A percentile compares a stretch with the other conserved stretches of the same genome.
Conservation (phyloP, 2,329 filamentous ascomycete species). For the Akanthomyces lecanii region DNA sequence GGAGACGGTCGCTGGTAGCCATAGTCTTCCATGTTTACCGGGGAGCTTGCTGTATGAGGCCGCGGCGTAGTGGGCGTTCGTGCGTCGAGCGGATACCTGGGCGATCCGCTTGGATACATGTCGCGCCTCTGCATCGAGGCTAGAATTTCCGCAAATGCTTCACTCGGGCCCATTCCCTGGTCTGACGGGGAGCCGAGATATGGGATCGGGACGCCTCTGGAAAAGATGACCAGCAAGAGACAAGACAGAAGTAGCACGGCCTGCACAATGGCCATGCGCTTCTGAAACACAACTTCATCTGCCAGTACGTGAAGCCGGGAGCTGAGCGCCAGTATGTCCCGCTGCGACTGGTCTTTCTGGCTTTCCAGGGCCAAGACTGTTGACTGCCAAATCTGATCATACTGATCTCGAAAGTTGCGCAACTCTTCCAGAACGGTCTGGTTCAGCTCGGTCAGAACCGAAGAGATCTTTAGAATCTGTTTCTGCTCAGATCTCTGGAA, state of each 20-base stretch:
- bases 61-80: not conserved
- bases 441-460: conserved; percentile 82
- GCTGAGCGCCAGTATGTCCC: conserved; percentile 78
- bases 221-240: conserved; percentile 82
- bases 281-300: conserved; percentile 84
- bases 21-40: conserved; percentile 10
- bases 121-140: conserved; percentile 20
- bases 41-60: not conserved
- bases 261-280: conserved; percentile 90
- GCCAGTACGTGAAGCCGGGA: conserved; percentile 79
- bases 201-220: conserved; percentile 43
- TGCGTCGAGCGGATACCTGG: not conserved
- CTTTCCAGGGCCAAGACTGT: conserved; percentile 88
- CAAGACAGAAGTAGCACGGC: conserved; percentile 82
- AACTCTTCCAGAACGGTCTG: conserved; percentile 79
- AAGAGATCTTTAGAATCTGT: conserved; percentile 76
- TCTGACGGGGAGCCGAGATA: conserved; percentile 30
- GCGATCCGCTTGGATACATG: conserved; percentile 10
- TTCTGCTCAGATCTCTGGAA: conserved; percentile 82
- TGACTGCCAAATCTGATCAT: conserved; percentile 95
- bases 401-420: conserved; percentile 72
- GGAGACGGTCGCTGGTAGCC: conserved; percentile 17
- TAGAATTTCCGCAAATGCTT: conserved; percentile 23
- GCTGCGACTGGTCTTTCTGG: conserved; percentile 78
- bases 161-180: conserved; percentile 20